Percentiles rank a stretch among this genome's conserved stretches.
Conservation (phyloP, 768 basidiomycete genomes). For the Boletus huronensis region DNA sequence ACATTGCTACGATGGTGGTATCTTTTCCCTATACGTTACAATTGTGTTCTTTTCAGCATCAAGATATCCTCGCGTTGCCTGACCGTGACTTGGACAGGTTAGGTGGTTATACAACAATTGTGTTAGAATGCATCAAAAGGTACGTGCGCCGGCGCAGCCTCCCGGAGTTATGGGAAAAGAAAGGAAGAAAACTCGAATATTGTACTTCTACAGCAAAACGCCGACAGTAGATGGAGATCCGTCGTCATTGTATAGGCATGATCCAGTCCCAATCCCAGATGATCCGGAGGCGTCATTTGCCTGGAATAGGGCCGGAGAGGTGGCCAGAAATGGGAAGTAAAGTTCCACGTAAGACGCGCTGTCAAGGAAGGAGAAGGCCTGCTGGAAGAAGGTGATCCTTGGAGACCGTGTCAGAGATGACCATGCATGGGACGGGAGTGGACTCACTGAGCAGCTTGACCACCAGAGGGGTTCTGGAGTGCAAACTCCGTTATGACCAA, state of each 20-base stretch:
- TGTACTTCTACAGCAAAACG: conserved; percentile 18
- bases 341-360: conserved; percentile 28
- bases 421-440: not conserved
- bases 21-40: conserved; percentile 18
- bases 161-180: not conserved
- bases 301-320: conserved; percentile 25
- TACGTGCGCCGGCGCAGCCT: not conserved
- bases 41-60: conserved; percentile 14
- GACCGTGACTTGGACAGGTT: not conserved
- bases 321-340: conserved; percentile 38
- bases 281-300: conserved; percentile 17
- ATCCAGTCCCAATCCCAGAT: conserved; percentile 25
- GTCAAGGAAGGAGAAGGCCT: conserved; percentile 37
- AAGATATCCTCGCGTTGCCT: not conserved
- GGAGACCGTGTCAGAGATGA: not conserved
- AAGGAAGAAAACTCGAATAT: not conserved
- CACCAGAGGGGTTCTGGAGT: conserved; percentile 28
- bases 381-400: conserved; percentile 33
- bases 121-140: not conserved
- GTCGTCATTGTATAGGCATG: conserved; percentile 33
- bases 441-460: conserved; percentile 30
- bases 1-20: conserved; percentile 18
- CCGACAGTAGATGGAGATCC: conserved; percentile 26
- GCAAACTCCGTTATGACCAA: conserved; percentile 35
- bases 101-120: too few relatives aligned